phyloP scores from a whole-genome alignment of 176 grass and related monocot species.

The Secale cereale region DNA sequence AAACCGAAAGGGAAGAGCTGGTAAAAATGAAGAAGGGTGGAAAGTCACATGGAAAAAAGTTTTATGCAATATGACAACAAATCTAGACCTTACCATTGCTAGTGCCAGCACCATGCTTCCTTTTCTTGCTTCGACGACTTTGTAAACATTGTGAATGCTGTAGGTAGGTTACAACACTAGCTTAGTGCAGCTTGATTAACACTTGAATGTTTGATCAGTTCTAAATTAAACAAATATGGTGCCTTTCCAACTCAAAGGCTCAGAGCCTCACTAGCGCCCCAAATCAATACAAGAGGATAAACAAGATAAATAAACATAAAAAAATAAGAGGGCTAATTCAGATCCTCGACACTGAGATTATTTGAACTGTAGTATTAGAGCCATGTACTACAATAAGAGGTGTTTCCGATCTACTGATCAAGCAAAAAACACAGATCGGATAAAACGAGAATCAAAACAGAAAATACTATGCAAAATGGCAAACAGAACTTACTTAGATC shows the following conservation, averaged over 20 bases:
- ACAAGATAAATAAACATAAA: background rate
- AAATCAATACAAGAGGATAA: conserved; percentile 8
- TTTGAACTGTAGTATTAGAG: conserved; percentile 3
- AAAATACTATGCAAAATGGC: conserved; percentile 24
- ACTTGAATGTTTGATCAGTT: background rate
- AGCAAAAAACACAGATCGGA: conserved; percentile 10
- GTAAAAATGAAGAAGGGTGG: conserved; percentile 23
- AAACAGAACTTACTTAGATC: conserved; percentile 70
- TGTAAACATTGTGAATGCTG: conserved; percentile 90
- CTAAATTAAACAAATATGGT: background rate
- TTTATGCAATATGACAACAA: background rate
- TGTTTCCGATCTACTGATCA: conserved; percentile 22
- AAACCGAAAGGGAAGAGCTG: conserved; percentile 86
- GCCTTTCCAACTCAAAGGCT: conserved; percentile 1
- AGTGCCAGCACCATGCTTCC: conserved; percentile 89
- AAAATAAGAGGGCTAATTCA: background rate
- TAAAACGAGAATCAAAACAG: background rate
- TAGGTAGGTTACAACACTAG: conserved; percentile 33
- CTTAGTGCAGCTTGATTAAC: background rate
- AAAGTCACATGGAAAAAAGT: conserved; percentile 17
- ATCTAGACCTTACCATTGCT: conserved; percentile 69
- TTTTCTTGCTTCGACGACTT: conserved; percentile 83
- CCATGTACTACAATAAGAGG: background rate
- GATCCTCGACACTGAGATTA: background rate
- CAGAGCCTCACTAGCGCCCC: background rate